These are phyloP conservation scores for Phytophthora sojae DNA, from an alignment of 352 stramenopile genomes.

Conservation along the genomic window DNA sequence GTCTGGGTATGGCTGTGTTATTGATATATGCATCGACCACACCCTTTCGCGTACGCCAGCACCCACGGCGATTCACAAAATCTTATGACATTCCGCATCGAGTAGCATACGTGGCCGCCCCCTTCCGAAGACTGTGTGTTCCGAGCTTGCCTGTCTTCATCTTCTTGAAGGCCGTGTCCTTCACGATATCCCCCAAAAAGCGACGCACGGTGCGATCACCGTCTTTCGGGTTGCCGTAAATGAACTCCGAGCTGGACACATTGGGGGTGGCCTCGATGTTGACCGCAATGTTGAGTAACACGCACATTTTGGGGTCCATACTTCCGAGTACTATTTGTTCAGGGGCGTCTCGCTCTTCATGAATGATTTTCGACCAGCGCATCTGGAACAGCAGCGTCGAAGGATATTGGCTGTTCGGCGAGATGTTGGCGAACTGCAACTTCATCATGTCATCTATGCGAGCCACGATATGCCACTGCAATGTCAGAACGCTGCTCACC, in stretches of 20 bases:
- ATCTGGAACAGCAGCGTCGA: constrained; percentile 6
- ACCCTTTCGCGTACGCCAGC: constrained; percentile 19
- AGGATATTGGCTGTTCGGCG: constrained; percentile 5
- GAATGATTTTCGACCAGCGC: constrained; percentile 50
- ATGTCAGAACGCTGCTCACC: constrained; percentile 9
- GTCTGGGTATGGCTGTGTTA: constrained; percentile 13
- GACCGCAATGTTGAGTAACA: constrained; percentile 25
- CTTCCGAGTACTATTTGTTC: constrained; percentile 34
- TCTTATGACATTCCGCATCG: constrained; percentile 19
- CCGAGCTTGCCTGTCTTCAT: constrained; percentile 12
- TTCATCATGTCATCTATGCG: constrained; percentile 28
- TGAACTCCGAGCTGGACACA: constrained; percentile 5
- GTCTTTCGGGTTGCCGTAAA: constrained; percentile 24
- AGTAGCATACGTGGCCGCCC: constrained; percentile 17
- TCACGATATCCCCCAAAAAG: constrained; percentile 21
- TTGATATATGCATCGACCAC: constrained; percentile 19
- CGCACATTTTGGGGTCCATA: constrained; percentile 27
- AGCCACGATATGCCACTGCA: constrained; percentile 21
- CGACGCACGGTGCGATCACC: constrained; percentile 18
- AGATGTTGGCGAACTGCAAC: constrained; percentile 20
- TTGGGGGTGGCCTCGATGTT: constrained; percentile 18
- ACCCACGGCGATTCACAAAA: constrained; percentile 17
- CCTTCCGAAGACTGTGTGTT: constrained; percentile 10
- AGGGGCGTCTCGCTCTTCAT: constrained; percentile 31
- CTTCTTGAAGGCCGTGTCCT: constrained; percentile 8